These are phyloP conservation scores for Pelagophyceae sp. DNA, from an alignment of 352 stramenopile genomes.

Conservation along the genomic window DNA sequence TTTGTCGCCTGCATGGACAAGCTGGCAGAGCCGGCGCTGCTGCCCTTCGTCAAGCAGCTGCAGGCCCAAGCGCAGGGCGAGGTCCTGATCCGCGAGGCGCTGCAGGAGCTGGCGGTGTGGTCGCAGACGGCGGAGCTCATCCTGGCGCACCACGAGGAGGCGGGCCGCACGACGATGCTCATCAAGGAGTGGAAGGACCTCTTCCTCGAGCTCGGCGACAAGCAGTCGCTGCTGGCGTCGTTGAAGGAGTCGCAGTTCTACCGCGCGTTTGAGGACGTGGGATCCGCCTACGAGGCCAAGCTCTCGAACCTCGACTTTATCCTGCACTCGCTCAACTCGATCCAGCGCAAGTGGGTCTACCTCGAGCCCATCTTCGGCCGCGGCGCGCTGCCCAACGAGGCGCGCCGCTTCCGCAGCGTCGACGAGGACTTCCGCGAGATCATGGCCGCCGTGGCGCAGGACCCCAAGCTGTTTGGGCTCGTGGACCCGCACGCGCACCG, in stretches of 20 bases:
- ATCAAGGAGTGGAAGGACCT: constrained; percentile 92
- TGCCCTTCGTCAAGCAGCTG: constrained; percentile 85
- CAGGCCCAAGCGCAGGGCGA: constrained; percentile 73
- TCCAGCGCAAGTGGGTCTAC: constrained; percentile 92
- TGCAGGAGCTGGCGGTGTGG: constrained; percentile 76
- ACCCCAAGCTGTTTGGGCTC: constrained; percentile 82
- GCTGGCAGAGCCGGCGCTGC: constrained; percentile 52
- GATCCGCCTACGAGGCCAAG: constrained; percentile 70
- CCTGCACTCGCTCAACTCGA: constrained; percentile 68
- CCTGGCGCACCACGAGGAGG: constrained; percentile 71
- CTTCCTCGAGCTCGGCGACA: constrained; percentile 82
- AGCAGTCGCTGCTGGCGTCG: constrained; percentile 81
- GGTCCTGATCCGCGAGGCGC: constrained; percentile 84
- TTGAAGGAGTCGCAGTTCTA: constrained; percentile 91
- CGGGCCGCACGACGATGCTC: constrained; percentile 61
- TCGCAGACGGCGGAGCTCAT: constrained; percentile 75
- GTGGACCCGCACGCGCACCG: constrained; percentile 78
- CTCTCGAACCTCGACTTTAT: constrained; percentile 69
- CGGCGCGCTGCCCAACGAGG: constrained; percentile 77
- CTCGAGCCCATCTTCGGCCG: constrained; percentile 89
- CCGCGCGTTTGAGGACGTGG: constrained; percentile 75
- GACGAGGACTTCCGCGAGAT: constrained; percentile 86
- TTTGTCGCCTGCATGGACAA: constrained; percentile 76
- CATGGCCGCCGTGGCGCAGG: constrained; percentile 68
- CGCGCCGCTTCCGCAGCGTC: constrained; percentile 73